phyloP scores from a whole-genome alignment of 2,329 filamentous ascomycete genomes.

The Penicillium carneum region DNA sequence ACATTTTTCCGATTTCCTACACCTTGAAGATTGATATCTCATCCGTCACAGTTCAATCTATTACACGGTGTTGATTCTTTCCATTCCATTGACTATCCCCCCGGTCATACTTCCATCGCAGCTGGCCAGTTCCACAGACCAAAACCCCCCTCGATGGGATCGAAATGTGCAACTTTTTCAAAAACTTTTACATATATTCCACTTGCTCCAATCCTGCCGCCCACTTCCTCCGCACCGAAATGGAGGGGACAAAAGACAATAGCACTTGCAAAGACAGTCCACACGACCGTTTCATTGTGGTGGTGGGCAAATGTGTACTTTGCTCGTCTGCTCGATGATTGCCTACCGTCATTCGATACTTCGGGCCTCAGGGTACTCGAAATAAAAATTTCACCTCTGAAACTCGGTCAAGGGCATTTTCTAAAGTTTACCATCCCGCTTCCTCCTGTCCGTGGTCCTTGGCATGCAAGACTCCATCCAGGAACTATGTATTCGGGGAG shows the following conservation, averaged over 20 bases:
- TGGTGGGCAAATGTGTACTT: constrained; percentile 68
- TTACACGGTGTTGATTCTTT: constrained; percentile 1
- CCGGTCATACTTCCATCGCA: neutral
- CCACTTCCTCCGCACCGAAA: constrained; percentile 74
- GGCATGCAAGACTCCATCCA: constrained; percentile 13
- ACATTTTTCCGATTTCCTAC: neutral
- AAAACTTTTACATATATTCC: constrained; percentile 80
- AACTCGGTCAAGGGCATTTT: constrained; percentile 7
- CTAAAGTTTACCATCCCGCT: constrained; percentile 12
- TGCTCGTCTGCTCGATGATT: constrained; percentile 46
- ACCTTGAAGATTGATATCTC: neutral
- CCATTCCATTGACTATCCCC: constrained; percentile 4
- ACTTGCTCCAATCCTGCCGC: constrained; percentile 71
- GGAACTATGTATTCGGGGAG: constrained; percentile 27
- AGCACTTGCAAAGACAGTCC: constrained; percentile 67
- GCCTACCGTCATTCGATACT: no score
- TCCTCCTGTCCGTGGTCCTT: constrained; percentile 11
- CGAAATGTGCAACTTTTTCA: constrained; percentile 68
- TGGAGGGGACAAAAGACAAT: constrained; percentile 68
- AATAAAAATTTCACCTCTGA: constrained; percentile 2
- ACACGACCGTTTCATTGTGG: constrained; percentile 76
- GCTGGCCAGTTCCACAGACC: neutral
- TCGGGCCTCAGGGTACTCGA: constrained; percentile 2
- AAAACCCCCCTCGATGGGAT: constrained; percentile 25
- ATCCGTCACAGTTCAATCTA: neutral